A percentile compares a stretch with the other conserved stretches of the same genome.
Evolutionary conservation across 352 stramenopile species (phyloP).

Genomic region (Phytophthora pistaciae): DNA sequence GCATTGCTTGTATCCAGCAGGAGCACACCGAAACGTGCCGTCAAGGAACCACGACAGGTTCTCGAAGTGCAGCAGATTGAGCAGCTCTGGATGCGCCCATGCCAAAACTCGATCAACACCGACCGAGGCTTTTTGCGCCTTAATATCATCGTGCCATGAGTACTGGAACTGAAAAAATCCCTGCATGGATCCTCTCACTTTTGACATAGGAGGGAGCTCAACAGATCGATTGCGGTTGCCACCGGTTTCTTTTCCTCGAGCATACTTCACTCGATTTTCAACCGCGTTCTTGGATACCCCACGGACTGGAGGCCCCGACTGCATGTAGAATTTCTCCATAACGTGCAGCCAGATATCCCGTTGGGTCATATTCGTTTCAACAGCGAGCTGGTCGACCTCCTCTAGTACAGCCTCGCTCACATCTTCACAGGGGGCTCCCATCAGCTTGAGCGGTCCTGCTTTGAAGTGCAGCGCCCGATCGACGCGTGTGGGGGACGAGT

Average conservation of each 20-base stretch:
- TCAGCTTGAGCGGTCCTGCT: too few species aligned
- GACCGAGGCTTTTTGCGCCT: neutral
- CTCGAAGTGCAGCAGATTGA: slow-evolving; percentile 14
- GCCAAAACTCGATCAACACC: neutral
- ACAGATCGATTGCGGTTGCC: slow-evolving; percentile 1
- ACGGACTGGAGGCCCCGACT: neutral
- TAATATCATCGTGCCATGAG: slow-evolving; percentile 6
- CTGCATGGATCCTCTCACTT: neutral
- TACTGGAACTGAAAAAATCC: slow-evolving; percentile 13
- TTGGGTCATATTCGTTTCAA: slow-evolving; percentile 9
- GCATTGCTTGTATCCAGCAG: too few species aligned
- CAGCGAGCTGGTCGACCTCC: too few species aligned
- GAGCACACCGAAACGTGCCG: slow-evolving; percentile 7
- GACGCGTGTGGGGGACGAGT: too few species aligned
- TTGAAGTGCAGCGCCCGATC: too few species aligned
- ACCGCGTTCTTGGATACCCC: slow-evolving; percentile 4
- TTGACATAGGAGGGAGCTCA: slow-evolving; percentile 1
- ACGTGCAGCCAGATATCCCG: neutral
- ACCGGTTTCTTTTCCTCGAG: slow-evolving; percentile 1
- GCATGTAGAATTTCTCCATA: slow-evolving; percentile 8
- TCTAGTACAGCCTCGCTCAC: too few species aligned
- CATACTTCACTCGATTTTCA: neutral
- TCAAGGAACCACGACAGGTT: slow-evolving; percentile 8
- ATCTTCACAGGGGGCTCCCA: too few species aligned
- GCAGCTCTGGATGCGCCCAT: slow-evolving; percentile 5